These are phyloP conservation scores for Fusarium sp. DNA, from an alignment of 2,329 filamentous ascomycete genomes.

Conservation along the genomic window DNA sequence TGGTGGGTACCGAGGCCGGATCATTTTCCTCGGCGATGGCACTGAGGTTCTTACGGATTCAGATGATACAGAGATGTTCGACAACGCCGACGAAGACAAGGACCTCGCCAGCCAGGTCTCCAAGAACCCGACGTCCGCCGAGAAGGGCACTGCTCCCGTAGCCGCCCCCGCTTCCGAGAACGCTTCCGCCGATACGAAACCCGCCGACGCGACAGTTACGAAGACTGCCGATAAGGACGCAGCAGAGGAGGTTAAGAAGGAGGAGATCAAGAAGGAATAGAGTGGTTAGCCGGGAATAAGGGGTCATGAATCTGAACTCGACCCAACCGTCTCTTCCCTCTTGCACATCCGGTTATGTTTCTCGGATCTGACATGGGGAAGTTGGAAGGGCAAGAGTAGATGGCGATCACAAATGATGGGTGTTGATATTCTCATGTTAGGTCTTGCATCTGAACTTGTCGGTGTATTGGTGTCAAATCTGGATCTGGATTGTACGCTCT, in stretches of 20 bases:
- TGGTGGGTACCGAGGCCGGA: slow-evolving; percentile 82
- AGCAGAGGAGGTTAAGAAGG: slow-evolving; percentile 47
- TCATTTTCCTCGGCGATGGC: slow-evolving; percentile 95
- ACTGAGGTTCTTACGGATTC: slow-evolving; percentile 92
- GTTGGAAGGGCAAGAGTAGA: slow-evolving; percentile 28
- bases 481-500: slow-evolving; percentile 38
- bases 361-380: slow-evolving; percentile 30
- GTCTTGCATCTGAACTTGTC: slow-evolving; percentile 48
- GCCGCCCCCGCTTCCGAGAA: slow-evolving; percentile 41
- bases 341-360: slow-evolving; percentile 41
- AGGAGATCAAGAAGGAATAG: slow-evolving; percentile 57
- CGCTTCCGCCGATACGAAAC: slow-evolving; percentile 47
- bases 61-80: slow-evolving; percentile 93
- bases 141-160: slow-evolving; percentile 43
- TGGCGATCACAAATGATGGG: slow-evolving; percentile 30
- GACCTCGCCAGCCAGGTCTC: slow-evolving; percentile 87
- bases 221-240: slow-evolving; percentile 43
- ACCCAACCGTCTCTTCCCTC: slow-evolving; percentile 17
- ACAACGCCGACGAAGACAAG: slow-evolving; percentile 86
- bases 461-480: slow-evolving; percentile 48
- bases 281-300: slow-evolving; percentile 45
- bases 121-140: slow-evolving; percentile 62
- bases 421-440: slow-evolving; percentile 50
- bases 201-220: slow-evolving; percentile 37
- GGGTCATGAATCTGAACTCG: slow-evolving; percentile 37